Conservation (phyloP, 2,329 filamentous ascomycete species). For the Rhinocladiella similis region DNA sequence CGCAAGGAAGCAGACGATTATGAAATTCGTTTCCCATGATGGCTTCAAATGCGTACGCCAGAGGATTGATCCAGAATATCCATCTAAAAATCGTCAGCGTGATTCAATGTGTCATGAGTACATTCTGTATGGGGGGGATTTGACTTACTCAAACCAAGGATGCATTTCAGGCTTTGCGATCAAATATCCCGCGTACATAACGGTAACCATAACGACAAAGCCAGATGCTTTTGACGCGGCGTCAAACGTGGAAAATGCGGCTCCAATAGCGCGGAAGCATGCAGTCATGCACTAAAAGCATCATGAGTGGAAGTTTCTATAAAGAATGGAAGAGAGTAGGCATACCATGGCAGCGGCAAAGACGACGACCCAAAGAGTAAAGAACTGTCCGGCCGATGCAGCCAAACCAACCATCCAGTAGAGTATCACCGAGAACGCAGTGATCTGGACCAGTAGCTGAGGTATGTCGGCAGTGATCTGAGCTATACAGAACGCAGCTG, state of each 20-base stretch:
- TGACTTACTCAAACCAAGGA: conserved; percentile 50
- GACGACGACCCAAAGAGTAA: conserved; percentile 60
- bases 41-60: conserved; percentile 42
- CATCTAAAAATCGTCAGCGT: conserved; percentile 33
- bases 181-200: conserved; percentile 46
- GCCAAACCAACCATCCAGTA: conserved; percentile 66
- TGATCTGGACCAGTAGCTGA: conserved; percentile 60
- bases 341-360: conserved; percentile 52
- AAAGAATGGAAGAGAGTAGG: conserved; percentile 22
- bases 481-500: conserved; percentile 45
- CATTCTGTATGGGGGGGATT: conserved; percentile 33
- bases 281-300: conserved; percentile 54
- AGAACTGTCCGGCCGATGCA: conserved; percentile 55
- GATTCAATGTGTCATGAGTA: not conserved
- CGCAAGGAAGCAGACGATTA: conserved; percentile 37
- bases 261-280: conserved; percentile 58
- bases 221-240: conserved; percentile 57
- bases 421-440: conserved; percentile 57
- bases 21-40: conserved; percentile 41
- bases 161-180: conserved; percentile 51
- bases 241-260: conserved; percentile 58
- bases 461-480: conserved; percentile 53
- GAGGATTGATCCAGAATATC: conserved; percentile 46
- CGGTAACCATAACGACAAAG: conserved; percentile 37
- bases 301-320: conserved; percentile 8